Conservation (phyloP, 257 asterid species). For the Galeopsis tetrahit region DNA sequence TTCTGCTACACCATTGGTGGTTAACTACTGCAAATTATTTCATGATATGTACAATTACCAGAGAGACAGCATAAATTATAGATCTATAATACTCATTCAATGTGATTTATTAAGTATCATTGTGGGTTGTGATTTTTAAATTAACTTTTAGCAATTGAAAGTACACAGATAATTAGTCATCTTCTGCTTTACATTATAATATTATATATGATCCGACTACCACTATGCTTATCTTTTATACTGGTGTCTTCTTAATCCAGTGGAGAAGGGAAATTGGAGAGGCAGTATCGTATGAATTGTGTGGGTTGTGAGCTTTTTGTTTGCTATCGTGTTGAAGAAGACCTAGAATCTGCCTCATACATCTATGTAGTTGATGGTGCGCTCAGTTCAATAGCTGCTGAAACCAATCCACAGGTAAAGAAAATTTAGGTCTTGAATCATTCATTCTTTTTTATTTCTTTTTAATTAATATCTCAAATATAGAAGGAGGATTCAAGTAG, state of each 20-base stretch:
- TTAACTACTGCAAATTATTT: background rate
- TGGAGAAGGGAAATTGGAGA: slow-evolving; percentile 96
- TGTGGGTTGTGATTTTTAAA: background rate
- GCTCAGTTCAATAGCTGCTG: slow-evolving; percentile 95
- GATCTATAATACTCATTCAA: background rate
- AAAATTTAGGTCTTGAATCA: background rate
- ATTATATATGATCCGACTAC: background rate
- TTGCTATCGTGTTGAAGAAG: slow-evolving; percentile 94
- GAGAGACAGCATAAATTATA: background rate
- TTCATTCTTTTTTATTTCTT: slow-evolving; percentile 1
- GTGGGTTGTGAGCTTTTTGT: slow-evolving; percentile 92
- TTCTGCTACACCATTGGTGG: background rate
- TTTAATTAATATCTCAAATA: slow-evolving; percentile 6
- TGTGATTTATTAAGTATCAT: background rate
- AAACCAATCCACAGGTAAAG: slow-evolving; percentile 94
- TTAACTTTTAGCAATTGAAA: slow-evolving; percentile 15
- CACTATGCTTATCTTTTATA: slow-evolving; percentile 5
- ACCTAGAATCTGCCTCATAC: slow-evolving; percentile 73
- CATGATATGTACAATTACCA: background rate
- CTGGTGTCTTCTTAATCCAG: slow-evolving; percentile 48
- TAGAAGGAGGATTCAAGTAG: slow-evolving; percentile 12
- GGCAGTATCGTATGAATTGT: slow-evolving; percentile 92
- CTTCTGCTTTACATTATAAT: slow-evolving; percentile 3
- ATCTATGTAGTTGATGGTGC: slow-evolving; percentile 96
- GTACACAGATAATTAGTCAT: background rate